Evolutionary conservation across 75 land plant species (phyloP), one percentile per base, ranked within the genome.

Genomic region (Picea glauca): DNA sequence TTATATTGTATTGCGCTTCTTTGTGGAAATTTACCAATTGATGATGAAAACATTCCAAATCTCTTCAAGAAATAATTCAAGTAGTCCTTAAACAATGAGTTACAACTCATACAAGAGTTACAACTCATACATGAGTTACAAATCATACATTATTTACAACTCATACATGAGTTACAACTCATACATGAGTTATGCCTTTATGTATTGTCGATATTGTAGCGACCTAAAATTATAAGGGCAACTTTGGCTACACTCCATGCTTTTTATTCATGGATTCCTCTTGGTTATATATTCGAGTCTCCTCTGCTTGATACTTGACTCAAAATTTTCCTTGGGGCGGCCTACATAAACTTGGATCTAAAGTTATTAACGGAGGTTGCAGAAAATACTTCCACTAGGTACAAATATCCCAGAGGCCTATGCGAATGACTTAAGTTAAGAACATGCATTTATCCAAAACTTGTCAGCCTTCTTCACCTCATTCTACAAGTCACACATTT

Each of bases 371-470:
- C 98, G 46, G 99, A 98, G 96, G 99, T 95, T 78, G 72, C 64
- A 96, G 99, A 72, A 81, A 8, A 95, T 98, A 78, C 88, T 98
- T 9, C 90, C 98, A 38, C 90, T 88, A 35, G 88, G 83, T 72
- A 95, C 99, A 76, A 89, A 93, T 77, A 90, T 98, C 43, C 90
- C 94, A 30, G 94, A 98, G 32, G 92, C 91, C 61, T 98, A 91
- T 91, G 94, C 82, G 31, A 88, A 83, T 88, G 99, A 98, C 11
- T 85, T 87, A 40, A 85, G 85, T 84, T 96, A 98, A 60, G 99
- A 94, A 58, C 99, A 97, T 91, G 96, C 93, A 30, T 98, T 98
- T 63, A 91, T 98, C 72, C 99, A 95, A 74, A 98, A 98, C 72
- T 79, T 98, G 79, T 94, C 99, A 2, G 78, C 95, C 21, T 98